phyloP scores from a whole-genome alignment of 2,329 filamentous ascomycete species.

The Camillea tinctor region DNA sequence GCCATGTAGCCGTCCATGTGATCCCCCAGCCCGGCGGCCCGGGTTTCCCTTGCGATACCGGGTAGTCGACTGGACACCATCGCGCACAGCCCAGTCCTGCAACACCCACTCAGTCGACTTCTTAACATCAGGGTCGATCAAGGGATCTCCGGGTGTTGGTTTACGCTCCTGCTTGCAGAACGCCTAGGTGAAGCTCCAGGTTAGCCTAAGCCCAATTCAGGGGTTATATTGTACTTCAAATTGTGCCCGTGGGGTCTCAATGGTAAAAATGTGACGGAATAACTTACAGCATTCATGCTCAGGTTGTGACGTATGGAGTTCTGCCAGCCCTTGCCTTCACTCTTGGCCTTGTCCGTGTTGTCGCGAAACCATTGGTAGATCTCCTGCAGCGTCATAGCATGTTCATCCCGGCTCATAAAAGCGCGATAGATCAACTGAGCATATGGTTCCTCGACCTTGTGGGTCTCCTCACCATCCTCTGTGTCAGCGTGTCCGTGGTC shows the following conservation, averaged over 20 bases:
- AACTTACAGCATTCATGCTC: slow-evolving; percentile 86
- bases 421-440: slow-evolving; percentile 78
- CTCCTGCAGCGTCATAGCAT: slow-evolving; percentile 76
- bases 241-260: background rate
- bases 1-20: slow-evolving; percentile 1
- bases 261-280: background rate
- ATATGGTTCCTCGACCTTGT: slow-evolving; percentile 63
- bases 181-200: slow-evolving; percentile 23
- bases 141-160: slow-evolving; percentile 37
- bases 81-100: slow-evolving; percentile 62
- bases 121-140: slow-evolving; percentile 49
- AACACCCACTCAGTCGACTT: slow-evolving; percentile 78
- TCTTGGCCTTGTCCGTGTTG: slow-evolving; percentile 73
- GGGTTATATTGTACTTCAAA: background rate
- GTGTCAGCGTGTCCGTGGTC: slow-evolving; percentile 20
- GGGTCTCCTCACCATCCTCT: slow-evolving; percentile 23
- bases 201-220: background rate
- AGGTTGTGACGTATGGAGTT: slow-evolving; percentile 95
- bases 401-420: slow-evolving; percentile 63
- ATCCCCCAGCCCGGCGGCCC: slow-evolving; percentile 21
- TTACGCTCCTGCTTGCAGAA: slow-evolving; percentile 45
- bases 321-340: slow-evolving; percentile 75
- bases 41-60: slow-evolving; percentile 61
- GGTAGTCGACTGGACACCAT: slow-evolving; percentile 84
- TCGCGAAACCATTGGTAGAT: slow-evolving; percentile 88